A percentile compares a stretch with the other conserved stretches of the same genome.
Evolutionary conservation across 2,329 filamentous ascomycete genomes (phyloP).

Genomic region (Ceratocystis albifundus): DNA sequence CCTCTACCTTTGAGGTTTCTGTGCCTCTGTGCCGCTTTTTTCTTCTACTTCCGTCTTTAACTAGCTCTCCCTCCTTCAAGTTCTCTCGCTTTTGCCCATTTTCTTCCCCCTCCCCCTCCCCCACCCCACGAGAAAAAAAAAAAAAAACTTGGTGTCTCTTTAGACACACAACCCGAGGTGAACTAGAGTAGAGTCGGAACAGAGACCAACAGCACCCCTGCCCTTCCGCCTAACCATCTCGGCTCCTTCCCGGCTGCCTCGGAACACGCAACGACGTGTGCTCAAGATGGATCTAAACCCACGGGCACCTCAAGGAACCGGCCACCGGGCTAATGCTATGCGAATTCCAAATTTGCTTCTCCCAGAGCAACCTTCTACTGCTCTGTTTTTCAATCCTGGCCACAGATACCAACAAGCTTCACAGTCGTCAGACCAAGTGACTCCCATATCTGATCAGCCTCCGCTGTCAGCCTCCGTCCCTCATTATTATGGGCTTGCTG

Average conservation of each 20-base stretch:
- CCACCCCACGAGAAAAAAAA: too few relatives aligned
- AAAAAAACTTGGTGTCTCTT: background rate
- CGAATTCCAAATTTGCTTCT: constrained; percentile 12
- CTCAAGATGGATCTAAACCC: constrained; percentile 11
- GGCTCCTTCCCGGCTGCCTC: constrained; percentile 3
- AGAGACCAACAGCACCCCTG: background rate
- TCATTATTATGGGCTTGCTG: background rate
- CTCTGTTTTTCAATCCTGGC: background rate
- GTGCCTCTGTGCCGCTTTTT: background rate
- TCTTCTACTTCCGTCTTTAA: too few relatives aligned
- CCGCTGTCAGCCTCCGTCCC: background rate
- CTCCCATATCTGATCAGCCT: background rate
- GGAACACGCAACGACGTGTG: constrained; percentile 10
- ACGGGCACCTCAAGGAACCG: background rate
- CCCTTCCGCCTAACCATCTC: constrained; percentile 1
- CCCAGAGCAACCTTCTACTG: background rate
- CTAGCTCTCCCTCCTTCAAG: background rate
- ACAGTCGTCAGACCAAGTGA: background rate
- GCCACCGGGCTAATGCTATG: constrained; percentile 14
- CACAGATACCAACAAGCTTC: background rate
- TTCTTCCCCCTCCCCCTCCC: too few relatives aligned
- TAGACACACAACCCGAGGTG: background rate
- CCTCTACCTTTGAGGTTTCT: background rate
- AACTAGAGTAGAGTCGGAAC: background rate
- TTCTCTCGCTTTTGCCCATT: background rate